Evolutionary conservation across 1,284 basidiomycete species (phyloP), one percentile per base, ranked within the genome.

Genomic region (Quambalaria eucalypti): DNA sequence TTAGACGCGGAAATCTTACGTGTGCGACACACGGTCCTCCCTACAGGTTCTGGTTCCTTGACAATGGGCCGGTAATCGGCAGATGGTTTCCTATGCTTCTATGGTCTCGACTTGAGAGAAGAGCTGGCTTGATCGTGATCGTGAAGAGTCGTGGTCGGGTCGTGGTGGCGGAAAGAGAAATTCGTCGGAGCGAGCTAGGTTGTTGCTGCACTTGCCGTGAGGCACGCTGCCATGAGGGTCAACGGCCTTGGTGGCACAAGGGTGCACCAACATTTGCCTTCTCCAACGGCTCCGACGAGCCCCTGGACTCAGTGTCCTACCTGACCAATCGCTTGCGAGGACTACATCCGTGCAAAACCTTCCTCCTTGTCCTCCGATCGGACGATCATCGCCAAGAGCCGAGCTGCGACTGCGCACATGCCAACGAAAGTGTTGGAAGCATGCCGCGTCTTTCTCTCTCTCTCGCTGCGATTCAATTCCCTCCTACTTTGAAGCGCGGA

Each of bases 1-100:
- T 55, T 56, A 44, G 54, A 16, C 51, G 54, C 54, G 54, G 54
- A 56, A 56, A 29, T 52, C 16, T n/a, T 33, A 33, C n/a, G n/a
- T n/a, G n/a, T n/a, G n/a, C n/a, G 31, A 8, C 31, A 16, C 31
- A 8, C 31, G 9, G 9, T 33, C 16, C 31, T 33, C 31, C 16
- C 31, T 16, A 8, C 16, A 16, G 8, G 8, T 2, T 26, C 42
- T 46, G 21, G 16, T 26, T 25, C 2, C 8, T 10, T 46, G 4
- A 21, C 14, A 4, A 46, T 21, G 16, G 21, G 4, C 21, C 6
- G 3, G 4, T 46, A 12, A 19, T 3, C 42, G 21, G 21, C n/a
- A 26, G 21, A 2, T 2, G 25, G n/a, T 14, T 23, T 21, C 42
- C 16, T 7, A 12, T 12, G 42, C 42, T 46, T 46, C 21, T 23